Conservation (phyloP, 2,329 filamentous ascomycete species). For the Colletotrichum cuscutae region DNA sequence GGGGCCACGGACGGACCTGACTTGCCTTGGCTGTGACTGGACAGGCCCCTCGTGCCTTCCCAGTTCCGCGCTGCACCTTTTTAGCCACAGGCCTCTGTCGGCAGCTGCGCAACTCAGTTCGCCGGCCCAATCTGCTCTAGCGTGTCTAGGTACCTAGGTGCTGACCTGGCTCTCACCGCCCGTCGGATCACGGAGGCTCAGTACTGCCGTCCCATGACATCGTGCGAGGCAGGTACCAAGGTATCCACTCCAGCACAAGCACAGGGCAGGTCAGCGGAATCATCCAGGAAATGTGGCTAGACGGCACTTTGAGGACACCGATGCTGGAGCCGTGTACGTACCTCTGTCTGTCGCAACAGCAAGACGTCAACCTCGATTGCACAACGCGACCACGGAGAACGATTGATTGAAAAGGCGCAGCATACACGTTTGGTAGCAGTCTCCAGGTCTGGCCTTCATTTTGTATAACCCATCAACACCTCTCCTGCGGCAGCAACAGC, state of each 20-base stretch:
- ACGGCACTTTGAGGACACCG: constrained; percentile 34
- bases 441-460: not conserved
- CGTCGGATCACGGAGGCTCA: constrained; percentile 23
- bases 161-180: not conserved
- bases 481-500: not conserved
- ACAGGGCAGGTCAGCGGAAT: constrained; percentile 14
- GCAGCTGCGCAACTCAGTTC: no score
- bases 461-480: constrained; percentile 7
- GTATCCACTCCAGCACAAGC: constrained; percentile 17
- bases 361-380: constrained; percentile 14
- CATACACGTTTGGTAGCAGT: constrained; percentile 1
- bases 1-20: constrained; percentile 4
- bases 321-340: constrained; percentile 34
- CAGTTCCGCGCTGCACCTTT: not conserved
- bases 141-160: not conserved
- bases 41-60: constrained; percentile 16
- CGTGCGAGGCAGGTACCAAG: not conserved
- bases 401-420: constrained; percentile 10
- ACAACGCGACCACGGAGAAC: constrained; percentile 4
- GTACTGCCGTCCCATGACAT: constrained; percentile 27
- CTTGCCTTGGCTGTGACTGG: constrained; percentile 23
- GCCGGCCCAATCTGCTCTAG: not conserved
- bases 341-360: constrained; percentile 24
- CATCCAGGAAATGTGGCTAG: constrained; percentile 34
- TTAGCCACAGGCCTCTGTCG: not conserved